phyloP scores from a whole-genome alignment of 2,329 filamentous ascomycete genomes.

The Cryoendolithus antarcticus region DNA sequence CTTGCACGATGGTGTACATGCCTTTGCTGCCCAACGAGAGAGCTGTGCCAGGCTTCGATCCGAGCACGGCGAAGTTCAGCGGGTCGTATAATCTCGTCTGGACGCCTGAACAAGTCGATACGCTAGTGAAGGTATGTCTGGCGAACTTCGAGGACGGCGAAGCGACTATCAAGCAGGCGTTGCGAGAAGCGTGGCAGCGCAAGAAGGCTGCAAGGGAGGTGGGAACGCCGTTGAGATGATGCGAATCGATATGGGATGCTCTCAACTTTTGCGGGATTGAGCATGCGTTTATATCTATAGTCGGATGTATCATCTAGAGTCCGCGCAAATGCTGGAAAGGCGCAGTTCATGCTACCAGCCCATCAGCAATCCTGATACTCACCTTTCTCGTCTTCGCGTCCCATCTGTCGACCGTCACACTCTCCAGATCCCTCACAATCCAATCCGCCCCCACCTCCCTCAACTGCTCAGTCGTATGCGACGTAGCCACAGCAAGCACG shows the following conservation, averaged over 20 bases:
- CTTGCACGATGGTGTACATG: constrained; percentile 23
- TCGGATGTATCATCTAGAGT: no score
- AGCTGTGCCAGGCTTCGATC: constrained; percentile 21
- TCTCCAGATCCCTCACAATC: constrained; percentile 68
- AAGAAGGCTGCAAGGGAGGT: constrained; percentile 12
- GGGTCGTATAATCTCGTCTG: constrained; percentile 23
- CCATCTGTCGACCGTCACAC: constrained; percentile 50
- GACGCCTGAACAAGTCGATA: constrained; percentile 23
- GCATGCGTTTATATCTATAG: no score
- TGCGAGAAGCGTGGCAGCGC: constrained; percentile 14
- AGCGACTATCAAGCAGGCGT: constrained; percentile 13
- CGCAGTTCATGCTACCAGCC: constrained; percentile 34
- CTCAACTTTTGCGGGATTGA: no score
- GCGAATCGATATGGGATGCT: no score
- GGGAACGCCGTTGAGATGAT: no score
- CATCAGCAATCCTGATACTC: constrained; percentile 55
- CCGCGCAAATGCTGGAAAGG: no score
- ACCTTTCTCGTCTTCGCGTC: constrained; percentile 45
- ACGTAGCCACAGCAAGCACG: constrained; percentile 72
- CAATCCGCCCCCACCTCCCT: constrained; percentile 70
- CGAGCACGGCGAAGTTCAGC: constrained; percentile 21
- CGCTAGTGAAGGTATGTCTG: constrained; percentile 17
- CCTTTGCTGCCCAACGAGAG: constrained; percentile 21
- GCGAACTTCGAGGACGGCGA: constrained; percentile 18
- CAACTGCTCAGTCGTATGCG: constrained; percentile 63